Base-by-base conservation (phyloP, 2,329 filamentous ascomycete species). In the Drechslerella stenobrocha region DNA sequence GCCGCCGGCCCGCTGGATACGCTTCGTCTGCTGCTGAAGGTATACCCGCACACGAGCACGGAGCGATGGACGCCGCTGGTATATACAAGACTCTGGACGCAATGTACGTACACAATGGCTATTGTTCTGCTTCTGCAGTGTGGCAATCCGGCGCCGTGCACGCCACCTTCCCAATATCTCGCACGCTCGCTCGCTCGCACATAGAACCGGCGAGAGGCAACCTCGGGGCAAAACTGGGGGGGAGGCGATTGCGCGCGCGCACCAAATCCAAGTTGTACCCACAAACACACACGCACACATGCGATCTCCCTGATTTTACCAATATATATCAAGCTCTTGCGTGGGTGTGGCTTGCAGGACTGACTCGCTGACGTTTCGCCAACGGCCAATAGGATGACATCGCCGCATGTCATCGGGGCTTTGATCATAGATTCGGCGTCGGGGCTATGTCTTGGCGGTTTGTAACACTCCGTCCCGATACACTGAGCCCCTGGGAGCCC, bases 361-460 rank as follows among this genome's bases (percentile, higher is more conserved):
- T 22, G 30, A 37, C 34, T 30, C 32, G 44, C 63, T 67, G 51
- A 67, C 63, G 15, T 45, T n/a, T 32, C 15, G 23, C 18, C 42
- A 23, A 52, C 26, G 45, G 45, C 63, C 63, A 67, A 57, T 58
- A 73, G 72, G 48, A 73, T 73, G 72, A 63, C 56, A 45, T 67
- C 72, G 42, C 72, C 70, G 34, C 56, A 70, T 45, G 72, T 73
- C 47, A 69, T 69, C 52, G 72, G 72, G 48, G 72, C 71, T 37
- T 67, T 73, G 46, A 67, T 73, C 51, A 72, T 72, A 32, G 71
- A 73, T 58, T 63, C 70, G 37, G 51, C 70, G n/a, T 70, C 63
- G 4, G 72, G 72, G 15, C 69, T 72, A 42, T 73, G 71, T 57
- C 53, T 73, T 50, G 72, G 72, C 50, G 45, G 63, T 67, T 45